Evolutionary conservation across 306 rosid species (phyloP).

Genomic region (Hippophae tibetana): DNA sequence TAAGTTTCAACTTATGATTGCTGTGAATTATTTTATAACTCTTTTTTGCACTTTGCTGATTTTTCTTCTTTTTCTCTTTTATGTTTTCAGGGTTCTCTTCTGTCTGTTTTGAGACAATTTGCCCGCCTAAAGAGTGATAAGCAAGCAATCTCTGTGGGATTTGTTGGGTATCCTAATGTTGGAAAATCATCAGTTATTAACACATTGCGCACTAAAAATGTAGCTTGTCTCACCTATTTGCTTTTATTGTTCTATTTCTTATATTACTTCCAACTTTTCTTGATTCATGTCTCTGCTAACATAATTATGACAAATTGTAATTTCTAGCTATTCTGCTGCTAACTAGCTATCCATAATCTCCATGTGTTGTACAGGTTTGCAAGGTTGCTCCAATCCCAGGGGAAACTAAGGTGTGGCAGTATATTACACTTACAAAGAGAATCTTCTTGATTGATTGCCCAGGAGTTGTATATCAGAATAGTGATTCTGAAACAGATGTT

Average conservation of each 20-base stretch:
- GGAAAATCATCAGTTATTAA: conserved; percentile 94
- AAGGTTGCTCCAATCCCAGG: conserved; percentile 98
- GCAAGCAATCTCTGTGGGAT: conserved; percentile 97
- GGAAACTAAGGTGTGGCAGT: conserved; percentile 97
- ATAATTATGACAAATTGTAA: neutral
- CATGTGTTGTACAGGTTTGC: conserved; percentile 54
- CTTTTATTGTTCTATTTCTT: conserved; percentile 9
- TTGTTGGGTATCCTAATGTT: conserved; percentile 93
- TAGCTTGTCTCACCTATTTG: conserved; percentile 22
- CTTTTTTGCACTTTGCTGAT: neutral
- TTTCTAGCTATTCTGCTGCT: neutral
- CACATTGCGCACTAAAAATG: conserved; percentile 80
- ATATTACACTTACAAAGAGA: conserved; percentile 90
- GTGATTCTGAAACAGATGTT: conserved; percentile 78
- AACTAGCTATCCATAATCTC: conserved; percentile 4
- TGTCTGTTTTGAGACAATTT: conserved; percentile 86
- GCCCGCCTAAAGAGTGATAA: conserved; percentile 84
- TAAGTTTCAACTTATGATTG: too few species aligned
- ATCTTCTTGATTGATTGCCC: conserved; percentile 92
- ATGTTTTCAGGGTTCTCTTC: conserved; percentile 69
- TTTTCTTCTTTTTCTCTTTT: neutral
- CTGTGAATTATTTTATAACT: neutral
- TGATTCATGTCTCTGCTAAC: too few species aligned
- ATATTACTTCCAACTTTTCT: neutral
- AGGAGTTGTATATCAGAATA: conserved; percentile 82